Evolutionary conservation across 192 early-diverging fungal genomes (phyloP).

Genomic region (Mortierella hygrophila): DNA sequence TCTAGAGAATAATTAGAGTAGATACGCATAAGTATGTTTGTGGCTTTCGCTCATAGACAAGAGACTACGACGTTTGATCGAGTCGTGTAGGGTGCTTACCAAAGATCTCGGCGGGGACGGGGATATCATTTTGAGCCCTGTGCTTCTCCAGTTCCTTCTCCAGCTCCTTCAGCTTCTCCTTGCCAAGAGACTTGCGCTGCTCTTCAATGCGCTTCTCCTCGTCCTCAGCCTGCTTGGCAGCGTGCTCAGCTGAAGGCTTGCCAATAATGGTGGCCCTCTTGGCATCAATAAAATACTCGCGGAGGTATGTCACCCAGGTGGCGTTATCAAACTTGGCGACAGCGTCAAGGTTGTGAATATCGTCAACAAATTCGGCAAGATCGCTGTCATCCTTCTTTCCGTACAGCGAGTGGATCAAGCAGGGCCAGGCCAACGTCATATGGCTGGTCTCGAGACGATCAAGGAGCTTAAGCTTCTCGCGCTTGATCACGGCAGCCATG

Average conservation of each 20-base stretch:
- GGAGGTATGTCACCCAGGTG: constrained; percentile 62
- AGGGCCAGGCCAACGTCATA: constrained; percentile 48
- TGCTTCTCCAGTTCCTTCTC: constrained; percentile 63
- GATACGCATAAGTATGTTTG: too few species aligned
- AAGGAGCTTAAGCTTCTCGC: constrained; percentile 63
- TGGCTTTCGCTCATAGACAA: background rate
- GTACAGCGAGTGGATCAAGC: constrained; percentile 65
- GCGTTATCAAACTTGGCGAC: constrained; percentile 57
- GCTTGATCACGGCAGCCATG: constrained; percentile 64
- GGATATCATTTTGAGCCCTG: constrained; percentile 62
- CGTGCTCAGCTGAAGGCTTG: constrained; percentile 68
- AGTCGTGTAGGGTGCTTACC: constrained; percentile 5
- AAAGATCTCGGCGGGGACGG: constrained; percentile 67
- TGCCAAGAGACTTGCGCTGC: constrained; percentile 60
- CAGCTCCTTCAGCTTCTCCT: constrained; percentile 59
- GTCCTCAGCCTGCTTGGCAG: constrained; percentile 60
- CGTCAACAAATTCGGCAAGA: constrained; percentile 57
- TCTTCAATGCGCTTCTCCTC: constrained; percentile 66
- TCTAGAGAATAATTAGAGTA: constrained; percentile 18
- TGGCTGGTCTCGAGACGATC: constrained; percentile 44
- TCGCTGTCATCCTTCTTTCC: constrained; percentile 64
- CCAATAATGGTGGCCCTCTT: constrained; percentile 62
- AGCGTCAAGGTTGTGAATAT: constrained; percentile 58
- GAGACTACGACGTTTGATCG: too few species aligned
- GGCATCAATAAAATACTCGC: constrained; percentile 64